A percentile compares a stretch with the other conserved stretches of the same genome.
Conservation (phyloP, 306 rosid genomes). For the Castanopsis chinensis region DNA sequence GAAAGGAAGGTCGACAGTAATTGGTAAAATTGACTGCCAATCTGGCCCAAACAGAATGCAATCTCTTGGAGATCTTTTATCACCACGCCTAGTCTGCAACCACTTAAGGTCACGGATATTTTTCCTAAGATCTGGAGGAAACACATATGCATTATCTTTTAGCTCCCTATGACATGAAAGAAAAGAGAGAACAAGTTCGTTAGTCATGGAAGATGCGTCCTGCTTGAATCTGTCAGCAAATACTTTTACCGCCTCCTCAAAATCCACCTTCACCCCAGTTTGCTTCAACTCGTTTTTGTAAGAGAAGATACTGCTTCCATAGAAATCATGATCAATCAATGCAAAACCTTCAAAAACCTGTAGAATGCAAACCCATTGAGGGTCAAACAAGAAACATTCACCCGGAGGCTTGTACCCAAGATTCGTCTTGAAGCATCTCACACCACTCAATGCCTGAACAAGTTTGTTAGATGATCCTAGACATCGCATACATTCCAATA, state of each 20-base stretch:
- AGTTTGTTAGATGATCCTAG: too few species aligned
- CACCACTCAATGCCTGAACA: too few species aligned
- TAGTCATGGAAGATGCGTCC: constrained; percentile 33
- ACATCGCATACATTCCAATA: too few species aligned
- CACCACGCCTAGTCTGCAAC: constrained; percentile 55
- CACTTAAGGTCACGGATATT: constrained; percentile 35
- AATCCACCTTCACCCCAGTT: constrained; percentile 56
- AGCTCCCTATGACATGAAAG: constrained; percentile 46
- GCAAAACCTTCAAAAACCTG: constrained; percentile 39
- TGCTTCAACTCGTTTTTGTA: constrained; percentile 38
- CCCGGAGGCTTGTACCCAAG: constrained; percentile 50
- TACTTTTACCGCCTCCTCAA: constrained; percentile 37
- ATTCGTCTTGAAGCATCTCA: constrained; percentile 45
- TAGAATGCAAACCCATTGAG: too few species aligned
- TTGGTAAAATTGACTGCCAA: constrained; percentile 57
- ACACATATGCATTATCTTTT: constrained; percentile 12
- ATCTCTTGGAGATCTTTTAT: constrained; percentile 37
- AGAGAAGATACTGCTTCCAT: constrained; percentile 27
- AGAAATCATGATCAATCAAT: constrained; percentile 44
- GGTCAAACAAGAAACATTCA: too few species aligned
- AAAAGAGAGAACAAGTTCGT: constrained; percentile 38
- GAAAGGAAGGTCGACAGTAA: constrained; percentile 56
- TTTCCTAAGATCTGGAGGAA: constrained; percentile 28
- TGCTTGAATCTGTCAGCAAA: constrained; percentile 39
- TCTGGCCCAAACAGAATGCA: constrained; percentile 61